Conservation (phyloP, 2,329 filamentous ascomycete genomes). For the Dactylellina sp. region DNA sequence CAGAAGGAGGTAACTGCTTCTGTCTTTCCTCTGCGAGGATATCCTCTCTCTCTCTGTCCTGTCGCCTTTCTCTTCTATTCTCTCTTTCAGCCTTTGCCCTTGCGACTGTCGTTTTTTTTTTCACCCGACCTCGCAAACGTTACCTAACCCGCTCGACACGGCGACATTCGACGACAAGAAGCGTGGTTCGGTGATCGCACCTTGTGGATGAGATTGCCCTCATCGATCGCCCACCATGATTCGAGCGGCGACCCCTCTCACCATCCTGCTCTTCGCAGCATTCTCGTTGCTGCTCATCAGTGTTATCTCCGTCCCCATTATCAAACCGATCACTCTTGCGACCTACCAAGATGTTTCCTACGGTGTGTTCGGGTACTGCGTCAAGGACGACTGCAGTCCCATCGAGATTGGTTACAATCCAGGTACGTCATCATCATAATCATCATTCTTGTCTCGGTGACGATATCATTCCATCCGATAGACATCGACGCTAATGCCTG, state of each 20-base stretch:
- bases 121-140: not conserved
- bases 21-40: slow-evolving; percentile 45
- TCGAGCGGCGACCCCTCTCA: slow-evolving; percentile 90
- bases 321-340: slow-evolving; percentile 85
- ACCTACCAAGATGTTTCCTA: slow-evolving; percentile 81
- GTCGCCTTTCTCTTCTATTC: slow-evolving; percentile 12
- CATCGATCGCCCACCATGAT: slow-evolving; percentile 65
- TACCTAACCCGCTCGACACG: not conserved
- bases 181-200: slow-evolving; percentile 6
- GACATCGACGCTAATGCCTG: not conserved
- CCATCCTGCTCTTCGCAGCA: slow-evolving; percentile 83
- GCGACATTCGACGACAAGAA: slow-evolving; percentile 7
- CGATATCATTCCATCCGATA: not conserved
- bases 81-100: slow-evolving; percentile 26
- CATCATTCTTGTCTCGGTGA: slow-evolving; percentile 22
- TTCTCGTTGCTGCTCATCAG: slow-evolving; percentile 87
- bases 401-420: slow-evolving; percentile 87
- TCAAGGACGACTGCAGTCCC: slow-evolving; percentile 73
- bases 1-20: slow-evolving; percentile 5
- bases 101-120: not conserved
- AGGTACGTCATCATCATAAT: slow-evolving; percentile 71
- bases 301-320: slow-evolving; percentile 89
- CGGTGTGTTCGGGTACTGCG: slow-evolving; percentile 93
- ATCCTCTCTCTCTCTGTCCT: slow-evolving; percentile 26
- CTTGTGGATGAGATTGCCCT: slow-evolving; percentile 17